Evolutionary conservation across 805 yeast genomes (phyloP), one percentile per base, ranked within the genome.

Genomic region (Lachancea sp.): DNA sequence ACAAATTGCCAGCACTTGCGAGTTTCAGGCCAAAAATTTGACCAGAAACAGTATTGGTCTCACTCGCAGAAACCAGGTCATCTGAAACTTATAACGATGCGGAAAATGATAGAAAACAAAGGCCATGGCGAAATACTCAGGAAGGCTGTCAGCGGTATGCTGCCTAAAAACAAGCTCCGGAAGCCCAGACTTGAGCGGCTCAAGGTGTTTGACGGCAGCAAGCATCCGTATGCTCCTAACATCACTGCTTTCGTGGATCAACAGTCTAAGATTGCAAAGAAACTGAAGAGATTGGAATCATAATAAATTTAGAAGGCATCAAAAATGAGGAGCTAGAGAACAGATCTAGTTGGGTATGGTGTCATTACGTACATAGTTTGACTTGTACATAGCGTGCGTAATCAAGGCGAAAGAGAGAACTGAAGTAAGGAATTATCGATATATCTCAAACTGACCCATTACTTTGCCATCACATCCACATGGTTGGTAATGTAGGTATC

Each of bases 101-200:
- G 78, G 41, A 79, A 76, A 46, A 66, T 89, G 62, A 75, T 78
- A 29, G 76, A 69, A 34, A 80, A 88, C 59, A 78, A 81, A 54
- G 98, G 99, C 6, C 84, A 78, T 51, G 80, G 86, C n/a, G 97
- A 92, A 63, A 67, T 89, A 9, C 68, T 92, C 53, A 75, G 66
- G 53, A 77, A 83, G 52, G 97, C 99, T 2, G 98, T 92, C 5
- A 80, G 86, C 47, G 95, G 94, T 42, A 92, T 92, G 99, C 71
- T 92, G 41, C 98, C 98, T 31, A 89, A 86, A 67, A 90, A 92
- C 63, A 79, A 80, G 54, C 74, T 82, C 48, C 77, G 97, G 62
- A 75, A 80, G 54, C 66, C 70, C 11, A 78, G 98, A 61, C 63
- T 92, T 55, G 90, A 78, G 20, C 77, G 99, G 58, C 71, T 92